phyloP scores from a whole-genome alignment of 2,329 filamentous ascomycete species.

The Neonectria ditissima region DNA sequence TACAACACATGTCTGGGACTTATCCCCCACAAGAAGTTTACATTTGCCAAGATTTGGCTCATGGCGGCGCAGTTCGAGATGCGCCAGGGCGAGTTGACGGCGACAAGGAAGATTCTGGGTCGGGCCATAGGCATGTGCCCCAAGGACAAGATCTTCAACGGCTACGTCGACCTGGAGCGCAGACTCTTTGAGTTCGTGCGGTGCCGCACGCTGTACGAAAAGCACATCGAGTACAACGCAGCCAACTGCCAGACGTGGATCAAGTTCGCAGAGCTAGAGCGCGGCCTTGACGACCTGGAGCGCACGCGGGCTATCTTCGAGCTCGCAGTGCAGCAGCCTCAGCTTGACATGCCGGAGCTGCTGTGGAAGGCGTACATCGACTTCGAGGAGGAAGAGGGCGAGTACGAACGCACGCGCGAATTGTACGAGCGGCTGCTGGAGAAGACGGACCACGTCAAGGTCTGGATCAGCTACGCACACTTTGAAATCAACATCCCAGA shows the following conservation, averaged over 20 bases:
- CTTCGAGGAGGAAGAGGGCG: conserved; percentile 95
- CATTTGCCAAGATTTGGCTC: conserved; percentile 96
- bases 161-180: conserved; percentile 92
- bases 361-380: conserved; percentile 99
- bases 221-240: conserved; percentile 92
- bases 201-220: conserved; percentile 92
- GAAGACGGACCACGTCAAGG: conserved; percentile 99
- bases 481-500: conserved; percentile 97
- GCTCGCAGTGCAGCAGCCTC: conserved; percentile 83
- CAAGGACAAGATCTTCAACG: conserved; percentile 94
- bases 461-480: conserved; percentile 98
- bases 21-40: conserved; percentile 96
- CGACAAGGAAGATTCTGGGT: conserved; percentile 89
- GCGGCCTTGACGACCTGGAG: conserved; percentile 89
- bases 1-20: conserved; percentile 89
- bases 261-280: conserved; percentile 92
- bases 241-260: conserved; percentile 96
- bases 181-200: conserved; percentile 94
- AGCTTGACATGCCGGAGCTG: conserved; percentile 96
- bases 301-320: conserved; percentile 92
- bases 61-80: conserved; percentile 94
- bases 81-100: conserved; percentile 82
- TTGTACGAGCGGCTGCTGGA: conserved; percentile 91
- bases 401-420: conserved; percentile 83
- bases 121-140: conserved; percentile 93